Evolutionary conservation across 768 basidiomycete genomes (phyloP).

Genomic region (Dioszegia hungarica): DNA sequence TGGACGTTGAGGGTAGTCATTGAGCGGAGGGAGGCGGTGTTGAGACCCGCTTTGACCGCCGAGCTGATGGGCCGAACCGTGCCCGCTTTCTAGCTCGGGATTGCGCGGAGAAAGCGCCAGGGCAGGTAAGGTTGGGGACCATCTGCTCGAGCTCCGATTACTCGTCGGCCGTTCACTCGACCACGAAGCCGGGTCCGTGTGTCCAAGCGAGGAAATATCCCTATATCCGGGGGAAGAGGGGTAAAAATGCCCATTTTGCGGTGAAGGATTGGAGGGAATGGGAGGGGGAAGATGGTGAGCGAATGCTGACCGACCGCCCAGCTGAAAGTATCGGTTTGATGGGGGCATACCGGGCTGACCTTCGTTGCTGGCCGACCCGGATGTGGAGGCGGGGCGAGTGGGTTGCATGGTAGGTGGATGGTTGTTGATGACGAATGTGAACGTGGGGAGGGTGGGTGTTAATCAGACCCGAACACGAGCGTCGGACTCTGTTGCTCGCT

Average conservation of each 20-base stretch:
- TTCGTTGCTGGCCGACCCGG: too few relatives aligned
- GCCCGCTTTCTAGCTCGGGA: too few relatives aligned
- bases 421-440: too few relatives aligned
- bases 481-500: too few relatives aligned
- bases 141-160: constrained; percentile 1
- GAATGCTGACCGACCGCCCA: constrained; percentile 7
- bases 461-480: too few relatives aligned
- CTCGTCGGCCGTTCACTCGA: constrained; percentile 8
- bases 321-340: not conserved
- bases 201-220: constrained; percentile 16
- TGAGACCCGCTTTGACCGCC: constrained; percentile 7
- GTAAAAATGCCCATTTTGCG: constrained; percentile 11
- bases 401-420: not conserved
- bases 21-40: constrained; percentile 17
- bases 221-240: constrained; percentile 17
- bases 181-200: constrained; percentile 27
- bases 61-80: constrained; percentile 14
- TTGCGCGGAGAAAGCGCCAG: not conserved
- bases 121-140: constrained; percentile 5
- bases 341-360: too few relatives aligned
- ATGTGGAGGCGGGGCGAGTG: not conserved
- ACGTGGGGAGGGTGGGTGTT: too few relatives aligned
- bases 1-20: constrained; percentile 17
- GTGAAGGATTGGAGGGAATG: constrained; percentile 15
- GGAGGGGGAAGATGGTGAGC: constrained; percentile 22